Evolutionary conservation across 768 basidiomycete species (phyloP), one percentile per base, ranked within the genome.

Genomic region (Boletus subcaerulescens): DNA sequence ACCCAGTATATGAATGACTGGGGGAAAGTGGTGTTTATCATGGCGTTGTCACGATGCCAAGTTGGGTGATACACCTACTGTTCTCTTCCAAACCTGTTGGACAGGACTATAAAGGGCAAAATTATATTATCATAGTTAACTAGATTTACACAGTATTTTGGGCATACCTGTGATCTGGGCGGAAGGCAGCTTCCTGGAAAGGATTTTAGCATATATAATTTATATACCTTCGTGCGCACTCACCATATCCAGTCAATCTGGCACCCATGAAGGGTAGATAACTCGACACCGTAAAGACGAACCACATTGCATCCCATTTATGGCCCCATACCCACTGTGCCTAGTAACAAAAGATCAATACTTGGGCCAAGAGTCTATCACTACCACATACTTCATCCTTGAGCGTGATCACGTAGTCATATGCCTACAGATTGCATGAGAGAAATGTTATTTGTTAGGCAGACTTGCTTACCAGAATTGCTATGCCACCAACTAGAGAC

Each of bases 251-350:
- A 26, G 56, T 52, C 44, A 67, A 26, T 5, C 15, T 56, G 32
- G 18, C 11, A 6, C 59, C 62, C 7, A 40, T 31, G 26, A 61
- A 64, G 3, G 64, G 62, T 11, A 67, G 26, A 49, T 67, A 65
- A 29, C 62, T 64, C 6, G 64, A 66, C 17, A 48, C 17, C 12
- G 38, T 54, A 22, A 67, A 65, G 31, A 61, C 9, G 32, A 50
- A 12, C 24, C 61, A 56, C 1, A 56, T 61, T 13, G 5, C 24
- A 29, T 55, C 53, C 62, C 64, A 65, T 22, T 17, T 33, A n/a
- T 56, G 55, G 4, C 46, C 43, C 64, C 62, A 66, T 3, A 66
- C 47, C 56, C 56, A 65, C n/a, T 32, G 51, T 22, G 29, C 62
- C 64, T 65, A 24, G 24, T 24, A 26, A 40, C 4, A 11, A 29